Evolutionary conservation across 169 alveolate genomes (phyloP), one percentile per base, ranked within the genome.

Genomic region (Plasmodium ovale): DNA sequence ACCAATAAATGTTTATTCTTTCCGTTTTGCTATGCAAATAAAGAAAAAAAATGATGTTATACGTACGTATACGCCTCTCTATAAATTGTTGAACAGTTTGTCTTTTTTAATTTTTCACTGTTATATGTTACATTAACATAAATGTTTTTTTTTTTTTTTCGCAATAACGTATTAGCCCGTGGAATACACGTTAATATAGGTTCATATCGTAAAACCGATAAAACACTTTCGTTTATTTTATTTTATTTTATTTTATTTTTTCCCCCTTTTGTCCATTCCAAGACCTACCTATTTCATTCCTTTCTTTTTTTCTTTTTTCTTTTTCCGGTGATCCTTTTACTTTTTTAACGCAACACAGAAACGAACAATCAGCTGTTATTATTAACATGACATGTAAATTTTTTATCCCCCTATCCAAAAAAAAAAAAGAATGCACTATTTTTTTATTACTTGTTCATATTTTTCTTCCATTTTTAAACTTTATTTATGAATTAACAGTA

Each of bases 361-460:
- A 56, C 33, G 87, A 72, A 53, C 58, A 53, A 33, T 44, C 37
- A 72, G 87, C 87, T 47, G 56, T 72, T 72, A 54, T 56, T 72
- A 62, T 72, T 53, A 72, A 54, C 70, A 29, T 53, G 47, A 56
- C 58, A 27, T 72, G 69, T 44, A 47, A 72, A 14, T 35, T 29
- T 59, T 59, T 72, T 56, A 35, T 70, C 27, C 73, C 6, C 6
- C 6, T 10, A 51, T 33, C 29, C 29, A 65, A 65, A 65, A 65
- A 23, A 69, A 68, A 68, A 67, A 71, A 71, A 72, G 31, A 72
- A 72, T 53, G 29, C 87, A 49, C 71, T 12, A 10, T 47, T 58
- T 72, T 72, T 72, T 47, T 56, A 72, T 54, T 72, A 27, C 44
- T 21, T 54, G 44, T 54, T 54, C 37, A 58, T 54, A 72, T 56